phyloP scores from a whole-genome alignment of 2,329 filamentous ascomycete genomes.

The Chaetothyriales sp. region DNA sequence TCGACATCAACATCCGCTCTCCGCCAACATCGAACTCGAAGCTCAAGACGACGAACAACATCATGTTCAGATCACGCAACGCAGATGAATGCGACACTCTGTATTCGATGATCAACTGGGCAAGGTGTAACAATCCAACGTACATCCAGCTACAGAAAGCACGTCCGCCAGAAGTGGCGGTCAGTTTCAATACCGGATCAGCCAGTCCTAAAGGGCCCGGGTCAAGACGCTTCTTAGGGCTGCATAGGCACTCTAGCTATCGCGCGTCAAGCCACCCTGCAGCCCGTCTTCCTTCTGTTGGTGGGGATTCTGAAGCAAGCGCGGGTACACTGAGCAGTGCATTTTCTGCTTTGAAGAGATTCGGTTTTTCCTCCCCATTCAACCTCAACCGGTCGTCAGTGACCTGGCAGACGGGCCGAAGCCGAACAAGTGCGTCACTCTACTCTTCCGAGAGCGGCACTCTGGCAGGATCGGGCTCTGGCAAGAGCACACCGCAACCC shows the following conservation, averaged over 20 bases:
- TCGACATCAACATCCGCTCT: constrained; percentile 88
- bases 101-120: constrained; percentile 73
- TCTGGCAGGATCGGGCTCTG: constrained; percentile 20
- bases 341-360: constrained; percentile 60
- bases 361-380: constrained; percentile 62
- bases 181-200: constrained; percentile 40
- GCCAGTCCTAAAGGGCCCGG: constrained; percentile 33
- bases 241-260: constrained; percentile 40
- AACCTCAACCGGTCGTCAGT: constrained; percentile 71
- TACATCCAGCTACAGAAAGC: constrained; percentile 67
- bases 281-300: constrained; percentile 31
- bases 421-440: constrained; percentile 31
- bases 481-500: constrained; percentile 31
- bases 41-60: constrained; percentile 56
- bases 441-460: constrained; percentile 29
- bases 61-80: constrained; percentile 75
- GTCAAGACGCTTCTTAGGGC: constrained; percentile 31
- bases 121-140: constrained; percentile 81
- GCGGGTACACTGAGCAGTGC: constrained; percentile 63
- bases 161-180: constrained; percentile 40
- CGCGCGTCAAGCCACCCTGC: constrained; percentile 41
- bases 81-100: constrained; percentile 64
- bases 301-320: constrained; percentile 54
- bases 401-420: constrained; percentile 20
- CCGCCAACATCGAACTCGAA: constrained; percentile 60